Base-by-base conservation (phyloP, 139 green algal species). In the Parachlorella kessleri region DNA sequence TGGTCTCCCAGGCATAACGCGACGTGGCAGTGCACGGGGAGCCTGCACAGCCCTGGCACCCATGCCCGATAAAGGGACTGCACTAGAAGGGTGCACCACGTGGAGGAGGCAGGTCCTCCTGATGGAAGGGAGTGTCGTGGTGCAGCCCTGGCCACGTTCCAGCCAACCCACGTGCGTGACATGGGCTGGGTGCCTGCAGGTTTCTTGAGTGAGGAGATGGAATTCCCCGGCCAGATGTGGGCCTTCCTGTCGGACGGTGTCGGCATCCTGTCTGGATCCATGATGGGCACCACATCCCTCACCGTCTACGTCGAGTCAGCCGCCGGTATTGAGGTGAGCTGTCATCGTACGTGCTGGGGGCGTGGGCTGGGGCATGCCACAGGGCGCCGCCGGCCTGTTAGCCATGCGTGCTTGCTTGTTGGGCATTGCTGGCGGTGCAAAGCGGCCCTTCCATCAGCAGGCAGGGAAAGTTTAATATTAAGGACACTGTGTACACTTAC, bases 301-400 rank as follows among this genome's bases (percentile, higher is more conserved):
- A 95, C 90, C 18, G 90, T 89, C 2, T 94, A 91, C 79, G 80
- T 92, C 4, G 92, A 95, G 83, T 86, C 70, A 18, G 91, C 90
- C 4, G 55, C 89, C 1, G 90, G 90, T 33, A 86, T 94, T 55
- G n/a, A n/a, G n/a, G n/a, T n/a, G n/a, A n/a, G n/a, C n/a, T n/a
- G n/a, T n/a, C n/a, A n/a, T n/a, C n/a, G 55, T 66, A 26, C 4
- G 55, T 6, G 5, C 24, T 14, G 55, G 7, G 55, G 55, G 24
- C 7, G 8, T 35, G 55, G 55, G 10, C 24, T 66, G 55, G 55
- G 55, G 55, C 10, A 26, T 23, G 55, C n/a, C n/a, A 26, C 24
- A 26, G 7, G 55, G 55, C 32, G 8, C 55, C 32, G 7, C 24
- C 14, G n/a, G 55, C 6, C 24, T 23, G 14, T 6, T 23, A 4